Evolutionary conservation across 257 asterid species (phyloP).

Genomic region (Nicotiana tabacum): DNA sequence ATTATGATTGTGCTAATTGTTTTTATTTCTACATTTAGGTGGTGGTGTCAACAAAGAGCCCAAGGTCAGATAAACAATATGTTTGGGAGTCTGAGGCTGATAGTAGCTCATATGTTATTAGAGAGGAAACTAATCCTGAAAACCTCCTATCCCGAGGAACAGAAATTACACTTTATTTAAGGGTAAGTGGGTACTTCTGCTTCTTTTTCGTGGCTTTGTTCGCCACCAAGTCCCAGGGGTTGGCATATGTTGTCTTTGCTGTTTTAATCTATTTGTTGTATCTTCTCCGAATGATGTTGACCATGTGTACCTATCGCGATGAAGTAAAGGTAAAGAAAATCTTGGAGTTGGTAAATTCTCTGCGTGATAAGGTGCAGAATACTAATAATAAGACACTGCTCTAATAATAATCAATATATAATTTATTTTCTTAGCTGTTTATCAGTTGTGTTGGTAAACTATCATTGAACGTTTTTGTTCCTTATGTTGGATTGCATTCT

Average conservation of each 20-base stretch:
- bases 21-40: conserved; percentile 40
- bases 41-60: conserved; percentile 88
- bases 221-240: background rate
- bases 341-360: background rate
- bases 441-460: background rate
- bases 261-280: background rate
- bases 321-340: background rate
- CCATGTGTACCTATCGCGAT: background rate
- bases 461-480: background rate
- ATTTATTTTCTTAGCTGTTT: background rate
- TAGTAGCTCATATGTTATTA: conserved; percentile 72
- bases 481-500: background rate
- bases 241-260: background rate
- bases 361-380: background rate
- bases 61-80: conserved; percentile 89
- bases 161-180: conserved; percentile 78
- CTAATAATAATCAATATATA: background rate
- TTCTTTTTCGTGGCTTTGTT: background rate
- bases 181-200: conserved; percentile 35
- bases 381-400: no score
- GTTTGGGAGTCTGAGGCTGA: conserved; percentile 93
- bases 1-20: conserved; percentile 9
- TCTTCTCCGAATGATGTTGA: background rate
- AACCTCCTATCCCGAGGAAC: conserved; percentile 80
- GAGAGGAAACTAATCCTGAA: conserved; percentile 78